Evolutionary conservation across 2,329 filamentous ascomycete species (phyloP).

Genomic region (Blastomyces parvus): DNA sequence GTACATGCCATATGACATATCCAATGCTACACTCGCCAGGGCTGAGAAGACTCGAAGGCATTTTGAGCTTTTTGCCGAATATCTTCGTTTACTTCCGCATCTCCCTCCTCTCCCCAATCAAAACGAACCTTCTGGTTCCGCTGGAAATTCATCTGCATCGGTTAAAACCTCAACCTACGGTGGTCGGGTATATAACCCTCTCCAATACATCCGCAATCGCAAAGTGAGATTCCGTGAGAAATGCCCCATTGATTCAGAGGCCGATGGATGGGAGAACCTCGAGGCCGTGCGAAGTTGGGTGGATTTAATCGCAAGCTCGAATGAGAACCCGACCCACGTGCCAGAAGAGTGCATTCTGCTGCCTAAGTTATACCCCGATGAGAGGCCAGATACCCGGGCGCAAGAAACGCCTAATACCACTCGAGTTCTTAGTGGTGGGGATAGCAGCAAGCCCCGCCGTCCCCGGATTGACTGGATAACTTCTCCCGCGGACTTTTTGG

Average conservation of each 20-base stretch:
- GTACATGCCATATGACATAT: constrained; percentile 47
- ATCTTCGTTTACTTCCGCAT: constrained; percentile 67
- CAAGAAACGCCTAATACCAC: constrained; percentile 18
- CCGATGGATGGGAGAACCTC: constrained; percentile 67
- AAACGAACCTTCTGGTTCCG: constrained; percentile 25
- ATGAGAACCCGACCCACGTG: constrained; percentile 36
- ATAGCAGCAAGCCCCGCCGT: constrained; percentile 53
- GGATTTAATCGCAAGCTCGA: constrained; percentile 51
- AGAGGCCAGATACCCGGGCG: neutral
- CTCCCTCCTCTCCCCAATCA: constrained; percentile 55
- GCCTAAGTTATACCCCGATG: constrained; percentile 33
- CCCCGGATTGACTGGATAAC: constrained; percentile 78
- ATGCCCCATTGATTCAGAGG: constrained; percentile 61
- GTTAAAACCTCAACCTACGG: constrained; percentile 28
- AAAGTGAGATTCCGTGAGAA: constrained; percentile 74
- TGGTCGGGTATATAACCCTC: constrained; percentile 74
- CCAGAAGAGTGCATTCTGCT: constrained; percentile 38
- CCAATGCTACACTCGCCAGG: constrained; percentile 67
- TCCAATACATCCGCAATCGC: constrained; percentile 86
- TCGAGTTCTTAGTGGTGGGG: constrained; percentile 32
- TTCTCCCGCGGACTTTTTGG: constrained; percentile 73
- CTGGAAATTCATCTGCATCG: constrained; percentile 17
- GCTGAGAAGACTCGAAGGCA: constrained; percentile 76
- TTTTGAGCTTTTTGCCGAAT: constrained; percentile 77
- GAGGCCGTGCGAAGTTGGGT: constrained; percentile 67